phyloP scores from a whole-genome alignment of 192 early-diverging fungal genomes.

The Rhizoclosmatium sp. region DNA sequence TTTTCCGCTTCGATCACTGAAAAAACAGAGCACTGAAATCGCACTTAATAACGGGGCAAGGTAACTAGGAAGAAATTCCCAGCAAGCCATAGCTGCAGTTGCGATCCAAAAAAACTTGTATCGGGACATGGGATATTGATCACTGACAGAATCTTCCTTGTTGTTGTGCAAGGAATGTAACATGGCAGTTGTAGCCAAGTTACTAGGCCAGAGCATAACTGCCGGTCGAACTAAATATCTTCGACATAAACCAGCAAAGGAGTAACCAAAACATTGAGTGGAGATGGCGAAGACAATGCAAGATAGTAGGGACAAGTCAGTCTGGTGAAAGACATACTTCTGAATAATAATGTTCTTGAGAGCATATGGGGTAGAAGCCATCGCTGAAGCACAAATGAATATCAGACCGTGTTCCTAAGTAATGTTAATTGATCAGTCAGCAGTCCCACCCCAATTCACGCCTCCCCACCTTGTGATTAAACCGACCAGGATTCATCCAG shows the following conservation, averaged over 20 bases:
- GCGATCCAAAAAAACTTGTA: conserved; percentile 39
- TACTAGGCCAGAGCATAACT: conserved; percentile 86
- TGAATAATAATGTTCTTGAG: conserved; percentile 14
- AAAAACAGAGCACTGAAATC: conserved; percentile 39
- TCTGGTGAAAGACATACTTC: conserved; percentile 14
- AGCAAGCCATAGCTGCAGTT: conserved; percentile 30
- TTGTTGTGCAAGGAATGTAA: conserved; percentile 24
- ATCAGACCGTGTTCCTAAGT: conserved; percentile 85
- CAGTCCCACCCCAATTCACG: conserved; percentile 46
- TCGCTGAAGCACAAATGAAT: conserved; percentile 7
- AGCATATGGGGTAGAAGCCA: neutral
- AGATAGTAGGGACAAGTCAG: neutral
- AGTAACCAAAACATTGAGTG: conserved; percentile 69
- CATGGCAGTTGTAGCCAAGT: conserved; percentile 60
- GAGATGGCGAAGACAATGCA: conserved; percentile 17
- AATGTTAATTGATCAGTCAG: conserved; percentile 81
- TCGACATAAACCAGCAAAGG: conserved; percentile 67
- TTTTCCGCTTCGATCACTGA: neutral
- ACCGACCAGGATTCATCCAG: conserved; percentile 58
- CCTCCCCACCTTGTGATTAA: conserved; percentile 74
- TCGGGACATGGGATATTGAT: conserved; percentile 28
- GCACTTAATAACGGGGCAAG: conserved; percentile 36
- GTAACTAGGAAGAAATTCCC: conserved; percentile 38
- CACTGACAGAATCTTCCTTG: conserved; percentile 1
- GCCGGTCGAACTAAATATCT: conserved; percentile 83